Percentiles rank a stretch among this genome's conserved stretches.
These are phyloP conservation scores for Aureobasidium sp. DNA, from an alignment of 2,329 filamentous ascomycete species.

Conservation along the genomic window DNA sequence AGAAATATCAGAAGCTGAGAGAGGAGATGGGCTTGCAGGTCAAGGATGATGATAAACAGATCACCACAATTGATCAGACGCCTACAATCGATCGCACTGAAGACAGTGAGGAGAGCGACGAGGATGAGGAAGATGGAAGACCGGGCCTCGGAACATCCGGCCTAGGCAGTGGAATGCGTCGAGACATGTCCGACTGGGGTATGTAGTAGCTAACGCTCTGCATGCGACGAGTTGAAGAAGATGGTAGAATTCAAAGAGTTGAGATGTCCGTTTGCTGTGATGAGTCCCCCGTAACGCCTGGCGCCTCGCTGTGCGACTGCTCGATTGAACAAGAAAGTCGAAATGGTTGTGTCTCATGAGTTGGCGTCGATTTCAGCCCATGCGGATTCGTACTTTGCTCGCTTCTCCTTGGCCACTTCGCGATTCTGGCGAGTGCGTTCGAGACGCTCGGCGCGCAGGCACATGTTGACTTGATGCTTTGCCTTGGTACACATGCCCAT, in stretches of 20 bases:
- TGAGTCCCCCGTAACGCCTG: not conserved
- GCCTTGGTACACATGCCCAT: slow-evolving; percentile 81
- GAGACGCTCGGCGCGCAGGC: slow-evolving; percentile 69
- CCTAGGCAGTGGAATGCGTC: slow-evolving; percentile 8
- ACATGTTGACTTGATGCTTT: slow-evolving; percentile 77
- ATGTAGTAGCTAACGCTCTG: not conserved
- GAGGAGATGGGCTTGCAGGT: slow-evolving; percentile 5
- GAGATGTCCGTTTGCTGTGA: not conserved
- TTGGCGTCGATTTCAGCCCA: slow-evolving; percentile 74
- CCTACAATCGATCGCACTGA: not conserved
- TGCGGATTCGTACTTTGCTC: slow-evolving; percentile 62
- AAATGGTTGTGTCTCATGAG: slow-evolving; percentile 37
- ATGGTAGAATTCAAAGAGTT: not conserved
- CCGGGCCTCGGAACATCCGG: slow-evolving; percentile 3
- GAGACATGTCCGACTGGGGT: slow-evolving; percentile 9
- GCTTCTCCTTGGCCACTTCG: slow-evolving; percentile 58
- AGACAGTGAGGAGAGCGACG: not conserved
- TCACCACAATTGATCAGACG: not conserved
- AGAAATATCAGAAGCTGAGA: slow-evolving; percentile 54
- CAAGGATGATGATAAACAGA: not conserved
- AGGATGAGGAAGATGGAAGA: not conserved
- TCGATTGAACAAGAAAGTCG: not conserved
- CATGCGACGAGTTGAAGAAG: not conserved
- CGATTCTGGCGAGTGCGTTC: slow-evolving; percentile 73
- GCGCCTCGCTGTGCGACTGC: slow-evolving; percentile 6